Percentiles rank a stretch among this genome's conserved stretches.
These are phyloP conservation scores for Echeveria elegans DNA, from an alignment of 164 flowering plant species.

Conservation along the genomic window DNA sequence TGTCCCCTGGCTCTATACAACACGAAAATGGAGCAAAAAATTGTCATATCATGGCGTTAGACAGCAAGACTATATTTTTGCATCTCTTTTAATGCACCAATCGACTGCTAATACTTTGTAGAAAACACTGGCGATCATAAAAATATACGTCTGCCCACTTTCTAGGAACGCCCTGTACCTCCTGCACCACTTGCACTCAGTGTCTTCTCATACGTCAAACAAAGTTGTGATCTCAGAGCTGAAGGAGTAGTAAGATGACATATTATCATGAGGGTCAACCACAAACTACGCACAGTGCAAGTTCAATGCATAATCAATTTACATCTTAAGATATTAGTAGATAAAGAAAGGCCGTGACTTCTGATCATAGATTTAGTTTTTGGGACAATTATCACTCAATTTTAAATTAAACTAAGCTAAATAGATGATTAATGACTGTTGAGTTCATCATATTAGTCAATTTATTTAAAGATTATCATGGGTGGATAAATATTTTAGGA, in stretches of 20 bases:
- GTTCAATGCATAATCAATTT: neutral
- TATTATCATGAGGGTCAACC: neutral
- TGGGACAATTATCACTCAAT: too few relatives aligned
- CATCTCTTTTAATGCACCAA: too few relatives aligned
- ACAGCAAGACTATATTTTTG: too few relatives aligned
- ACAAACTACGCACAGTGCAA: neutral
- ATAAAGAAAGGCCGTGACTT: neutral
- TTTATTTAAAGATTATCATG: too few relatives aligned
- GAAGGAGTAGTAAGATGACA: neutral
- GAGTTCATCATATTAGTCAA: too few relatives aligned
- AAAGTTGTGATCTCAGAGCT: conserved; percentile 17
- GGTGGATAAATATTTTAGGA: too few relatives aligned
- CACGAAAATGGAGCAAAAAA: too few relatives aligned
- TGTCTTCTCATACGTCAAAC: conserved; percentile 61
- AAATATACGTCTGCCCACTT: conserved; percentile 61
- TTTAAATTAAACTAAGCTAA: too few relatives aligned
- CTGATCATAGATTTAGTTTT: neutral
- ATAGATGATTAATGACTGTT: too few relatives aligned
- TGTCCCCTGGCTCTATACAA: too few relatives aligned
- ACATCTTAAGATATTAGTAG: neutral
- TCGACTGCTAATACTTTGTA: neutral
- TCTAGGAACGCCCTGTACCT: conserved; percentile 60
- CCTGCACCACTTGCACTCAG: conserved; percentile 78
- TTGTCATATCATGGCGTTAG: too few relatives aligned
- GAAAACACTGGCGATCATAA: neutral